Evolutionary conservation across 2,329 filamentous ascomycete genomes (phyloP), one percentile per base, ranked within the genome.

Genomic region (Tolypocladium endophyticum): DNA sequence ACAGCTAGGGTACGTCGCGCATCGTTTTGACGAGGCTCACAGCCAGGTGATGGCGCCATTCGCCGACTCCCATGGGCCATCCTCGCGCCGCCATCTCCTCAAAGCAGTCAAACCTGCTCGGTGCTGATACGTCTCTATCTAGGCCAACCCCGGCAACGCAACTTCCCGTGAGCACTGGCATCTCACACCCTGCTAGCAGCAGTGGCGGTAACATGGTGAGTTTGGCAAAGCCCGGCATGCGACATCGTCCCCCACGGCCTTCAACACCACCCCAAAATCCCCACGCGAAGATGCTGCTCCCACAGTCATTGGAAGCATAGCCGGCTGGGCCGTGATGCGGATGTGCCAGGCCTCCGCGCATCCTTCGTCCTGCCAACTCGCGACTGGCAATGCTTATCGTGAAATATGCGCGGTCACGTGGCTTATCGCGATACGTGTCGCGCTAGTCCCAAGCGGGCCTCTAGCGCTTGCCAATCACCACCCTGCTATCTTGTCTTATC

Each of bases 1-100:
- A 52, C 79, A 80, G 64, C 63, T 75, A 63, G 78, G 77, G 80
- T 82, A 72, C 70, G 78, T 50, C 45, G 18, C 55, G 20, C 18
- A 23, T 11, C 18, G 33, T 36, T 28, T 14, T 12, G 47, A 33
- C 28, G 47, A 8, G 47, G 4, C 16, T 25, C 47, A 5, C 18
- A 18, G 30, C 45, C n/a, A 23, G 4, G 35, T 36, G 35, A 14
- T 14, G 11, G 20, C 39, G 39, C 39, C 39, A n/a, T 43, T 11
- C 39, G 20, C 39, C 20, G 18, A n/a, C 11, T n/a, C 39, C 18
- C 39, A n/a, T 43, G 20, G 18, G n/a, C n/a, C 47, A 6, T 33
- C n/a, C 28, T 52, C n/a, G 38, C 54, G 54, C 38, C 54, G 54
- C 18, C 33, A 28, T 9, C 56, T 11, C n/a, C 8, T 52, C 18